Base-by-base conservation (phyloP, 306 rosid species). In the Prunus persica region DNA sequence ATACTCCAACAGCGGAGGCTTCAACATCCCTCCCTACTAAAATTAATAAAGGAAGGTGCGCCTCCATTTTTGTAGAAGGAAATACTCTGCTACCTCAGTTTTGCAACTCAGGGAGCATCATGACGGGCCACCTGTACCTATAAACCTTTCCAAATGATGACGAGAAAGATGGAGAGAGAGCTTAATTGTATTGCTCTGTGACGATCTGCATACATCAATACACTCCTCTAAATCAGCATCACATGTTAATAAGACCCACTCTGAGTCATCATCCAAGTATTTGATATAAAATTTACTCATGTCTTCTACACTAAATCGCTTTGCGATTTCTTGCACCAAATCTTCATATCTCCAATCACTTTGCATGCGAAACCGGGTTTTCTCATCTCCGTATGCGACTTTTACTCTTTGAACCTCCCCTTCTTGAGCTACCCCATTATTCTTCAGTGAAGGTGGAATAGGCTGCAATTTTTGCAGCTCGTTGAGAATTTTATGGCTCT, bases 161-260 rank as follows among this genome's bases (percentile, higher is more conserved):
- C 82, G 87, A 72, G 92, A 87, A 28, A 72, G 61, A 32, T 89
- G 96, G 63, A 94, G 77, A 34, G 85, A 81, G 66, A 96, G 94
- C 85, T 91, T 96, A 78, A 96, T 89, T 8, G 94, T 89, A 38
- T 76, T 71, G 75, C 65, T 64, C 67, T 56, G 82, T 47, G 89
- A 86, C 54, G 91, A 81, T 82, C 79, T 90, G 70, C 81, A 81
- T 16, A 96, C 92, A 81, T 89, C 98, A 78, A 96, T 83, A 76
- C 99, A 96, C 79, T 96, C 99, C 79, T 91, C 96, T 61, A 91
- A 82, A 84, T 96, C 98, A 76, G 87, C 89, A 84, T 93, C 98
- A 84, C 98, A 89, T 41, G 98, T 93, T 63, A 93, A 84, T 54
- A 96, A 82, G 19, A 96, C 92, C 99, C 99, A 91, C 60, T 96